These are phyloP conservation scores for Nicotiana paniculata DNA, from an alignment of 257 asterid species.

Conservation along the genomic window DNA sequence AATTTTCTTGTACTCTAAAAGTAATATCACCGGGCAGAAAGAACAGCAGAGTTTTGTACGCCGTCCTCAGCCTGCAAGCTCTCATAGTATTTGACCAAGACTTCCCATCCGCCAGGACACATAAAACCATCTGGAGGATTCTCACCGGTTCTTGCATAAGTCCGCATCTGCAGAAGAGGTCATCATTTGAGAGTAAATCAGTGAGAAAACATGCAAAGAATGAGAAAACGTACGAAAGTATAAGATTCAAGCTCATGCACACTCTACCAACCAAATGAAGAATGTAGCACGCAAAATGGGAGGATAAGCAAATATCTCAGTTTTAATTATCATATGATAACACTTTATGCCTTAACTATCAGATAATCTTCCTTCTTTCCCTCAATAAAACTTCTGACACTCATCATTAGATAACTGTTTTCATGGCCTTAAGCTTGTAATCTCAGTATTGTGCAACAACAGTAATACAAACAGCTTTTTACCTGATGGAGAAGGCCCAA, in stretches of 20 bases:
- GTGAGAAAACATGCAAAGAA: not conserved
- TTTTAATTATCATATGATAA: too few species aligned
- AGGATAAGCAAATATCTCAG: too few species aligned
- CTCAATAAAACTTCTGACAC: not conserved
- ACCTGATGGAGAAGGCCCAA: too few species aligned
- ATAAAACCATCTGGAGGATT: slow-evolving; percentile 81
- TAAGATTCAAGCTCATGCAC: not conserved
- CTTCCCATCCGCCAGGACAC: slow-evolving; percentile 87
- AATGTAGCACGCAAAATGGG: too few species aligned
- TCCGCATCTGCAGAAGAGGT: slow-evolving; percentile 48
- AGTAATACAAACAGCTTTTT: too few species aligned
- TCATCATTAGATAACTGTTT: not conserved
- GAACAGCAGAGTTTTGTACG: slow-evolving; percentile 32
- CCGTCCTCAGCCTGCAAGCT: slow-evolving; percentile 72
- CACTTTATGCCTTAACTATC: not conserved
- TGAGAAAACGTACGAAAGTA: not conserved
- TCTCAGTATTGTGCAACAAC: too few species aligned
- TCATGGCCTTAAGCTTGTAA: too few species aligned
- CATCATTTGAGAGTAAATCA: not conserved
- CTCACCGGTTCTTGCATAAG: slow-evolving; percentile 67
- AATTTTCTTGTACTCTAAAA: too few species aligned
- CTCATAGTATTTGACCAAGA: slow-evolving; percentile 63
- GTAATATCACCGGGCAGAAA: slow-evolving; percentile 30
- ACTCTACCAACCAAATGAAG: not conserved
- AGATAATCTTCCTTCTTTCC: not conserved